A percentile compares a stretch with the other conserved stretches of the same genome.
Evolutionary conservation across 345 rosid genomes (phyloP).

Genomic region (Populus simonii): DNA sequence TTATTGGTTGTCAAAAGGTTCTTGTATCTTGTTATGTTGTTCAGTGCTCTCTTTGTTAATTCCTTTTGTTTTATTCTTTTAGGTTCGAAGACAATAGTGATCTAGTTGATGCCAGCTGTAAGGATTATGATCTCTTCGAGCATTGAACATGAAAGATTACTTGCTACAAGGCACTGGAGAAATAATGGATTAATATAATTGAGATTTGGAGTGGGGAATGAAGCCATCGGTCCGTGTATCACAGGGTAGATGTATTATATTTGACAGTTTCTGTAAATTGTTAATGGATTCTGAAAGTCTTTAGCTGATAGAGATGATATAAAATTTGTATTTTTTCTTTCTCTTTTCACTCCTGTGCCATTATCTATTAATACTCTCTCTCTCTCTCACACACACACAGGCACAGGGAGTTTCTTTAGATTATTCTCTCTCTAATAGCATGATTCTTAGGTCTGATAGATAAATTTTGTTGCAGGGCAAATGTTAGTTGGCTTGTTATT

Average conservation of each 20-base stretch:
- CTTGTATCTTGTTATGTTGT: neutral
- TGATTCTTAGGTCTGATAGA: neutral
- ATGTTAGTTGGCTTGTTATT: neutral
- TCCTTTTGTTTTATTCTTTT: neutral
- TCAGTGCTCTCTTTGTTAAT: neutral
- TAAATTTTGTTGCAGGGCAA: neutral
- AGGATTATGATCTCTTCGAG: constrained; percentile 20
- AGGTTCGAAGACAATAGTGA: constrained; percentile 27
- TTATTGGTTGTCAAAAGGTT: neutral
- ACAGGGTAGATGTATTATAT: constrained; percentile 36
- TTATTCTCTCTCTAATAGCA: neutral
- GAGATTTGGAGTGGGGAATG: constrained; percentile 44
- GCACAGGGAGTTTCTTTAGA: neutral
- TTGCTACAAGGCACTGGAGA: constrained; percentile 22
- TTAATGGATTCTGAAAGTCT: constrained; percentile 20
- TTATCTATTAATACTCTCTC: neutral
- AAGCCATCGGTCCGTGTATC: constrained; percentile 58
- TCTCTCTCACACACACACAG: neutral
- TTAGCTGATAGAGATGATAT: constrained; percentile 24
- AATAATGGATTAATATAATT: constrained; percentile 27
- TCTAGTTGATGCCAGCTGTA: constrained; percentile 23
- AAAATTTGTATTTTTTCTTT: constrained; percentile 5
- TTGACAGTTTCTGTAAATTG: constrained; percentile 34
- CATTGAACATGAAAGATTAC: constrained; percentile 14
- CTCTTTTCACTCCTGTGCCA: neutral